These are phyloP conservation scores for Ustilago loliicola DNA, from an alignment of 1,284 basidiomycete genomes.

Conservation along the genomic window DNA sequence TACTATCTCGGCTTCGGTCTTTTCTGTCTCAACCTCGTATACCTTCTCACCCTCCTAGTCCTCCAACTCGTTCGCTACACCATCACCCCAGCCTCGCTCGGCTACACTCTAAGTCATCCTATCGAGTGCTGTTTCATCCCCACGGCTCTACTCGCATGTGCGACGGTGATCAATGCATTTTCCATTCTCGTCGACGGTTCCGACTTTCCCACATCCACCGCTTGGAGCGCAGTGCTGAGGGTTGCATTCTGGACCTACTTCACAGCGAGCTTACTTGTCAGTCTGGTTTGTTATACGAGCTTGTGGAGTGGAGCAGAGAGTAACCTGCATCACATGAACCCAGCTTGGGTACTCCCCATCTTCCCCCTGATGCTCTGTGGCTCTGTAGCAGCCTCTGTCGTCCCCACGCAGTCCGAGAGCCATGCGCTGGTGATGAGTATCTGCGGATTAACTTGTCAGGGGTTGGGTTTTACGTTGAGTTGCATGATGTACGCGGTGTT, in stretches of 20 bases:
- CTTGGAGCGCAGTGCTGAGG: not conserved
- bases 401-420: slow-evolving; percentile 14
- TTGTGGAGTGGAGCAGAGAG: slow-evolving; percentile 19
- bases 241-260: slow-evolving; percentile 39
- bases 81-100: slow-evolving; percentile 4
- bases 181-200: not conserved
- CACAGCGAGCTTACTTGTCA: not conserved
- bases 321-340: slow-evolving; percentile 39
- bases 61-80: slow-evolving; percentile 29
- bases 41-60: slow-evolving; percentile 18
- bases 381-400: slow-evolving; percentile 16
- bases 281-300: slow-evolving; percentile 23
- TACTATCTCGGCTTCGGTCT: slow-evolving; percentile 23
- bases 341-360: slow-evolving; percentile 48
- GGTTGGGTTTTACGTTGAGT: slow-evolving; percentile 34
- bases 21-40: slow-evolving; percentile 30
- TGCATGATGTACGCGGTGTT: slow-evolving; percentile 47
- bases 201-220: not conserved
- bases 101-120: slow-evolving; percentile 31
- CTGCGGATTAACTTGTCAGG: slow-evolving; percentile 42
- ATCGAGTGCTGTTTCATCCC: slow-evolving; percentile 49
- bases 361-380: slow-evolving; percentile 57
- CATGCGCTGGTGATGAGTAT: slow-evolving; percentile 25
- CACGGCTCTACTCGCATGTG: slow-evolving; percentile 29
- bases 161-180: slow-evolving; percentile 31